These are phyloP conservation scores for Yarrowia sp. DNA, from an alignment of 805 yeast genomes.

Conservation along the genomic window DNA sequence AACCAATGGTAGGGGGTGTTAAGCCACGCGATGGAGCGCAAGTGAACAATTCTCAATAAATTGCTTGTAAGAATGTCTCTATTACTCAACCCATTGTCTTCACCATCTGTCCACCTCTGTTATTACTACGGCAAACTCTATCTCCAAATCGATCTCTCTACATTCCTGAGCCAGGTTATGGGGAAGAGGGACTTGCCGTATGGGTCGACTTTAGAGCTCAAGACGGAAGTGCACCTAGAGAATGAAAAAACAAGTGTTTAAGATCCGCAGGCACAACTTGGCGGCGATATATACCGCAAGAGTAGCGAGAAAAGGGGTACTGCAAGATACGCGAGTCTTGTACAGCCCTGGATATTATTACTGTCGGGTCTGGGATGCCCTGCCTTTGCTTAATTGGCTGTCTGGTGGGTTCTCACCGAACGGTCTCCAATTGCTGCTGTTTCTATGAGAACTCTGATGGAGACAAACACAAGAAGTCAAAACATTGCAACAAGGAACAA, in stretches of 20 bases:
- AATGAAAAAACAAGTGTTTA: constrained; percentile 1
- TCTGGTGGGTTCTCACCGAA: neutral
- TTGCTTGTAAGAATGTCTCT: too few relatives aligned
- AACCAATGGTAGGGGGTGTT: neutral
- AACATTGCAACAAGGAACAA: constrained; percentile 16
- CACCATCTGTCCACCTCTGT: neutral
- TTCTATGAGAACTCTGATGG: neutral
- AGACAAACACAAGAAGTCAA: constrained; percentile 4
- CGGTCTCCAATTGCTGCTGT: neutral
- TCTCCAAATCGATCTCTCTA: constrained; percentile 2
- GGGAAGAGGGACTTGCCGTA: constrained; percentile 24
- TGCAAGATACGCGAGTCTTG: neutral
- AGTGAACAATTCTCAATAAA: too few relatives aligned
- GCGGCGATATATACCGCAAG: neutral
- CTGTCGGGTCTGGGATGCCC: neutral
- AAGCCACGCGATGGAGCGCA: neutral
- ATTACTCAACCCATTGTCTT: too few relatives aligned
- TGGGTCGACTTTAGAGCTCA: constrained; percentile 35
- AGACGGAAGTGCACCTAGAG: constrained; percentile 29
- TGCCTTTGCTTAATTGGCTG: neutral
- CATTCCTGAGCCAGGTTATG: constrained; percentile 17
- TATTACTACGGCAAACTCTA: neutral
- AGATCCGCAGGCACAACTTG: constrained; percentile 15
- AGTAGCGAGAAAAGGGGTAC: neutral
- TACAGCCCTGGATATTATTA: neutral